Conservation (phyloP, 2,329 filamentous ascomycete species). For the Diplocarpon rosae region DNA sequence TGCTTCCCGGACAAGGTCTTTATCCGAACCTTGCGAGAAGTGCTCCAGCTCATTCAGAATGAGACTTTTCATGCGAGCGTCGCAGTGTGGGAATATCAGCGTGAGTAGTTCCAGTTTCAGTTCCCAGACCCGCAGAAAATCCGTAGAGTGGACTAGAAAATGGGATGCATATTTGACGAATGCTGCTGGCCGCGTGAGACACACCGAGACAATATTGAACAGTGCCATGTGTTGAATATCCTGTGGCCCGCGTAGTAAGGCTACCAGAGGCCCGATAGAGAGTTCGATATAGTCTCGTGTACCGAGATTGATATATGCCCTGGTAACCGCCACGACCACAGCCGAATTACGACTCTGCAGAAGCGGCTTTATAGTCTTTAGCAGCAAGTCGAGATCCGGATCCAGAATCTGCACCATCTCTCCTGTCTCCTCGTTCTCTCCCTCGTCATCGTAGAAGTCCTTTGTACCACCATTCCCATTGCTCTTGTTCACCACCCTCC, state of each 20-base stretch:
- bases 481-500: slow-evolving; percentile 40
- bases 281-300: slow-evolving; percentile 63
- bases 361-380: slow-evolving; percentile 72
- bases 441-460: slow-evolving; percentile 72
- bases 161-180: slow-evolving; percentile 85
- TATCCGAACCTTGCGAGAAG: slow-evolving; percentile 69
- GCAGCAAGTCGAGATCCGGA: slow-evolving; percentile 69
- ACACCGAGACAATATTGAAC: slow-evolving; percentile 93
- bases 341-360: slow-evolving; percentile 88
- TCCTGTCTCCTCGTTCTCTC: slow-evolving; percentile 29
- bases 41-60: slow-evolving; percentile 90
- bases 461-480: slow-evolving; percentile 35
- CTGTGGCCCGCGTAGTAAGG: slow-evolving; percentile 70
- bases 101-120: slow-evolving; percentile 88
- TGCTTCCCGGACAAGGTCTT: slow-evolving; percentile 72
- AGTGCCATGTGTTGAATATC: slow-evolving; percentile 86
- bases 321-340: slow-evolving; percentile 77
- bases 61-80: slow-evolving; percentile 65
- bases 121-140: slow-evolving; percentile 73
- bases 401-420: slow-evolving; percentile 54
- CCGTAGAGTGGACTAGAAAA: slow-evolving; percentile 74
- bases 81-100: slow-evolving; percentile 77
- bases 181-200: slow-evolving; percentile 59
- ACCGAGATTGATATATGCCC: slow-evolving; percentile 77
- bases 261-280: slow-evolving; percentile 74